Percentiles rank a stretch among this genome's conserved stretches.
Evolutionary conservation across 176 grass and related monocot species (phyloP).

Genomic region (Stipa capillata): DNA sequence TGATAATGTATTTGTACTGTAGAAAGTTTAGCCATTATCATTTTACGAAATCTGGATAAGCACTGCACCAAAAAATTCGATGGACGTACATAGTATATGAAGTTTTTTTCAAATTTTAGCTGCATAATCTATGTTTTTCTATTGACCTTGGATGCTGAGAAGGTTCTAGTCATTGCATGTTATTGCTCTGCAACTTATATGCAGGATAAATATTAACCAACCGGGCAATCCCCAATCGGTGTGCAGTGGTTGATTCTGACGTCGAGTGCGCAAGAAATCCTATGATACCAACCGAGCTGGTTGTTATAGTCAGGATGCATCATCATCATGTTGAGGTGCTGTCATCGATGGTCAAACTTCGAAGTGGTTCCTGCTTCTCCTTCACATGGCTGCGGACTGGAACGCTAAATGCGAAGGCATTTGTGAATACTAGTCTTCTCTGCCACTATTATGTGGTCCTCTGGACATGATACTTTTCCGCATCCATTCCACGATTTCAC

Average conservation of each 20-base stretch:
- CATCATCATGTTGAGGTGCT: neutral
- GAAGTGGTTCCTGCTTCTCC: neutral
- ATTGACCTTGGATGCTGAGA: neutral
- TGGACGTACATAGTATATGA: neutral
- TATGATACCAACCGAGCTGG: neutral
- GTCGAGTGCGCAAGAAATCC: neutral
- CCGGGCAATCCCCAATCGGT: neutral
- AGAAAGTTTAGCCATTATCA: neutral
- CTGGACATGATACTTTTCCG: neutral
- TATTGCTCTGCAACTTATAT: neutral
- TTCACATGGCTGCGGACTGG: slow-evolving; percentile 17
- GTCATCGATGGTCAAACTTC: neutral
- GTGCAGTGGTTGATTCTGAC: neutral
- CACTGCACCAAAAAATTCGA: neutral
- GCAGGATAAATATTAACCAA: neutral
- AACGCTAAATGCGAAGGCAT: neutral
- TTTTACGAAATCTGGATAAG: neutral
- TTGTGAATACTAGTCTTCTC: neutral
- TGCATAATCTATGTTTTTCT: neutral
- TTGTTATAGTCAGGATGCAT: neutral
- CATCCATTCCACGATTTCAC: neutral
- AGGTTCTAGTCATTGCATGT: neutral
- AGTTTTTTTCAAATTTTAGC: neutral
- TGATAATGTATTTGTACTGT: neutral
- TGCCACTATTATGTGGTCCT: neutral